Evolutionary conservation across 2,329 filamentous ascomycete species (phyloP).

Genomic region (Aspergillus transmontanensis): DNA sequence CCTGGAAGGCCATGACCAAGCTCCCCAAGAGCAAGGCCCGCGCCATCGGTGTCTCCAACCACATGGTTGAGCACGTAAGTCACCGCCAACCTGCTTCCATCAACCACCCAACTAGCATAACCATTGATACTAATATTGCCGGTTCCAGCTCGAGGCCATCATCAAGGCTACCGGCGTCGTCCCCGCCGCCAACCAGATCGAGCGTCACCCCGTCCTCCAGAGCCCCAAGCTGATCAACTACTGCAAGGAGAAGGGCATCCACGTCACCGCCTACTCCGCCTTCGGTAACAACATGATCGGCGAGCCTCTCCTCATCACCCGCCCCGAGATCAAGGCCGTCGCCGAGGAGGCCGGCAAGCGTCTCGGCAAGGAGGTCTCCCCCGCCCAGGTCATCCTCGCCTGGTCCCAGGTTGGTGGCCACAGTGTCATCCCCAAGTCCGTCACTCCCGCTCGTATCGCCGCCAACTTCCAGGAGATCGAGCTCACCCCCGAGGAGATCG

Average conservation of each 20-base stretch:
- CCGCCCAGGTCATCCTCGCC: constrained; percentile 43
- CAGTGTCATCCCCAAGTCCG: constrained; percentile 47
- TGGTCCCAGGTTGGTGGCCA: constrained; percentile 45
- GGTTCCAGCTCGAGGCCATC: constrained; percentile 52
- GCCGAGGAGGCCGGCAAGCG: constrained; percentile 56
- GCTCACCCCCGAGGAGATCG: constrained; percentile 41
- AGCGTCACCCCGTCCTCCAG: constrained; percentile 70
- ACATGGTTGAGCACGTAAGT: constrained; percentile 40
- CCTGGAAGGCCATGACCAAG: constrained; percentile 50
- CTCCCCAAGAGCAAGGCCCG: constrained; percentile 45
- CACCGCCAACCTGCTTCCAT: background rate
- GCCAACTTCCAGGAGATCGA: constrained; percentile 48
- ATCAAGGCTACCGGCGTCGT: constrained; percentile 58
- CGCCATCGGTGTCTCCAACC: constrained; percentile 48
- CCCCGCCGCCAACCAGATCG: constrained; percentile 69
- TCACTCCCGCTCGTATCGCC: constrained; percentile 45
- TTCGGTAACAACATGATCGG: constrained; percentile 63
- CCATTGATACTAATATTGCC: background rate
- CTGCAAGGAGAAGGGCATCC: constrained; percentile 60
- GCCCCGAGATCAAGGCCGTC: constrained; percentile 64
- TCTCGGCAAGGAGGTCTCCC: constrained; percentile 35
- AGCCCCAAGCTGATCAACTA: constrained; percentile 60
- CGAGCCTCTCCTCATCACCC: constrained; percentile 65
- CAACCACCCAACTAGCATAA: background rate
- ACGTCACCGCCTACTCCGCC: constrained; percentile 65